Percentiles rank a stretch among this genome's conserved stretches.
phyloP scores from a whole-genome alignment of 768 basidiomycete species.

The Tulasnella calospora region DNA sequence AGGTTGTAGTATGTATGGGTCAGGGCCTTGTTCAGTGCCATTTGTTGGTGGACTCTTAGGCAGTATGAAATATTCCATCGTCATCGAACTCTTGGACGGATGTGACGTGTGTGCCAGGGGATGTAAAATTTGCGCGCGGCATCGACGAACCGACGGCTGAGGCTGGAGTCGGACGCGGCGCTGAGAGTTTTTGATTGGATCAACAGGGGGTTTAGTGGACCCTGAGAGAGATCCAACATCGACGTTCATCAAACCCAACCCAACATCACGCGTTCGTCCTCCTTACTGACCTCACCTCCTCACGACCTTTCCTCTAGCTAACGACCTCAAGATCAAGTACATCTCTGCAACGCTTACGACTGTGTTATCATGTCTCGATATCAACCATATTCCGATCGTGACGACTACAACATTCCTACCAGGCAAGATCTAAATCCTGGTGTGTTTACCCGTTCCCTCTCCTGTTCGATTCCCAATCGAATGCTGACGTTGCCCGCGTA shows the following conservation, averaged over 20 bases:
- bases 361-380: not conserved
- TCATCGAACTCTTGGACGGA: not conserved
- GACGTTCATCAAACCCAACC: not conserved
- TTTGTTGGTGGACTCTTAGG: not conserved
- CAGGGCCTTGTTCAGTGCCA: not conserved
- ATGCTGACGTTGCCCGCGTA: not conserved
- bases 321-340: slow-evolving; percentile 15
- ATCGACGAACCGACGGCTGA: not conserved
- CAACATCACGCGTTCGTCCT: not conserved
- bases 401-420: slow-evolving; percentile 9
- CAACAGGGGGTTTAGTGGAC: not conserved
- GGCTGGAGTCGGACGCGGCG: not conserved
- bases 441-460: not conserved
- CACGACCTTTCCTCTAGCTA: slow-evolving; percentile 1
- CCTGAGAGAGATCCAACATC: not conserved
- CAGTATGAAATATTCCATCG: not conserved
- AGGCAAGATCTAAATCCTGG: slow-evolving; percentile 19
- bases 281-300: slow-evolving; percentile 10
- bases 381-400: slow-evolving; percentile 1
- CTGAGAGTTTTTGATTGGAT: not conserved
- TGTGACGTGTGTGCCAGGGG: not conserved
- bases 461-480: not conserved
- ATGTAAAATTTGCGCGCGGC: not conserved
- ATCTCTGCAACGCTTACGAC: slow-evolving; percentile 11
- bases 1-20: slow-evolving; percentile 13